These are phyloP conservation scores for Ophiosphaerella korrae DNA, from an alignment of 2,329 filamentous ascomycete species.

Conservation along the genomic window DNA sequence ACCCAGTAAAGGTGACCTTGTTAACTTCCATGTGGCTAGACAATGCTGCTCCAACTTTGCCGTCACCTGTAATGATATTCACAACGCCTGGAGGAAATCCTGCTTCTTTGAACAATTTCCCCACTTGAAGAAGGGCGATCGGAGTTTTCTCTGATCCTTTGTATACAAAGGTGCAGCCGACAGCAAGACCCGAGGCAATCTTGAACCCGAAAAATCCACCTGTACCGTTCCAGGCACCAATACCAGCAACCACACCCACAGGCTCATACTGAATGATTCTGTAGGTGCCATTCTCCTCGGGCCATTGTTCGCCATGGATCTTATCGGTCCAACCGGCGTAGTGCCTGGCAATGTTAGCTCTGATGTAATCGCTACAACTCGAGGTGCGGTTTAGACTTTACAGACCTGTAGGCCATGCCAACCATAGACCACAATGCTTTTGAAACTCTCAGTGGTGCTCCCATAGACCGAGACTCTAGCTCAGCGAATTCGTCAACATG, in stretches of 20 bases:
- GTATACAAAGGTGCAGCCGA: slow-evolving; percentile 37
- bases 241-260: slow-evolving; percentile 37
- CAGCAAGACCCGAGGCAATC: slow-evolving; percentile 25
- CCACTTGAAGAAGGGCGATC: slow-evolving; percentile 27
- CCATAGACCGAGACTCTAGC: slow-evolving; percentile 24
- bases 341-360: background rate
- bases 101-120: slow-evolving; percentile 40
- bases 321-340: slow-evolving; percentile 34
- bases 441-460: slow-evolving; percentile 13
- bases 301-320: slow-evolving; percentile 20
- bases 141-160: slow-evolving; percentile 40
- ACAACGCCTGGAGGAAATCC: slow-evolving; percentile 50
- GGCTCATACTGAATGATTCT: slow-evolving; percentile 37
- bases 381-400: background rate
- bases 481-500: slow-evolving; percentile 7
- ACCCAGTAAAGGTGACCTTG: slow-evolving; percentile 52
- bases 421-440: slow-evolving; percentile 13
- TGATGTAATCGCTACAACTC: background rate
- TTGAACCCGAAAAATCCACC: slow-evolving; percentile 31
- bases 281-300: slow-evolving; percentile 25
- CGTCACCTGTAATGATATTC: slow-evolving; percentile 40
- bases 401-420: slow-evolving; percentile 20
- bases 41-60: slow-evolving; percentile 36
- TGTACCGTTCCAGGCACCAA: slow-evolving; percentile 35
- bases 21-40: slow-evolving; percentile 49